Evolutionary conservation across 1,284 basidiomycete species (phyloP).

Genomic region (Tilletia setariae): DNA sequence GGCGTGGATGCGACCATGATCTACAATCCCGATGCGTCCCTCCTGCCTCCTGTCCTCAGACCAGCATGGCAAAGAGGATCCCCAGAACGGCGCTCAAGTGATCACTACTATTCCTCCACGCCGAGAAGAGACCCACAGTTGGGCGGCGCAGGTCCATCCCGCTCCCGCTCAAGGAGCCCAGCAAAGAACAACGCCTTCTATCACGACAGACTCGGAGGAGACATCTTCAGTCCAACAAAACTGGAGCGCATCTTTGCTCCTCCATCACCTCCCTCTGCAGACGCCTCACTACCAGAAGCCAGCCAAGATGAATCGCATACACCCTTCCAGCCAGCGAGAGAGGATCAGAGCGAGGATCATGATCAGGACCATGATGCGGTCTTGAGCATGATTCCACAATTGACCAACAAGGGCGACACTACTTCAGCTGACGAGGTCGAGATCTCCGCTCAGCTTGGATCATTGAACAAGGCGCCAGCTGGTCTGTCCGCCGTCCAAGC

Average conservation of each 20-base stretch:
- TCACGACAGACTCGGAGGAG: slow-evolving; percentile 31
- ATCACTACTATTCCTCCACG: neutral
- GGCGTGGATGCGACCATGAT: slow-evolving; percentile 27
- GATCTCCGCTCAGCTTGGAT: neutral
- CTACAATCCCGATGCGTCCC: slow-evolving; percentile 42
- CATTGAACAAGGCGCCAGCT: neutral
- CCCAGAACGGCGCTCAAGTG: neutral
- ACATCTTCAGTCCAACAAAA: slow-evolving; percentile 49
- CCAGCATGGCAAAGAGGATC: slow-evolving; percentile 37
- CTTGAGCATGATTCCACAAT: neutral
- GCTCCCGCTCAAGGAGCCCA: neutral
- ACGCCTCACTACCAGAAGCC: neutral
- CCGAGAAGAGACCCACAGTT: neutral
- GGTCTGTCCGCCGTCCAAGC: neutral
- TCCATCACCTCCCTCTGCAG: slow-evolving; percentile 29
- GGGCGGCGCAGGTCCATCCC: neutral
- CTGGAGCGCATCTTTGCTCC: slow-evolving; percentile 49
- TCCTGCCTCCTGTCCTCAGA: slow-evolving; percentile 41
- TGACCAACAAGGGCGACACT: neutral
- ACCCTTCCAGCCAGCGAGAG: neutral
- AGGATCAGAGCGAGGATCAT: neutral
- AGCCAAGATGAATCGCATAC: neutral
- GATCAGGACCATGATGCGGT: neutral
- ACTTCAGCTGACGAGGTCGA: slow-evolving; percentile 4
- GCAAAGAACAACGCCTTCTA: slow-evolving; percentile 7